Evolutionary conservation across 164 flowering plant species (phyloP).

Genomic region (Nymphaea colorata): DNA sequence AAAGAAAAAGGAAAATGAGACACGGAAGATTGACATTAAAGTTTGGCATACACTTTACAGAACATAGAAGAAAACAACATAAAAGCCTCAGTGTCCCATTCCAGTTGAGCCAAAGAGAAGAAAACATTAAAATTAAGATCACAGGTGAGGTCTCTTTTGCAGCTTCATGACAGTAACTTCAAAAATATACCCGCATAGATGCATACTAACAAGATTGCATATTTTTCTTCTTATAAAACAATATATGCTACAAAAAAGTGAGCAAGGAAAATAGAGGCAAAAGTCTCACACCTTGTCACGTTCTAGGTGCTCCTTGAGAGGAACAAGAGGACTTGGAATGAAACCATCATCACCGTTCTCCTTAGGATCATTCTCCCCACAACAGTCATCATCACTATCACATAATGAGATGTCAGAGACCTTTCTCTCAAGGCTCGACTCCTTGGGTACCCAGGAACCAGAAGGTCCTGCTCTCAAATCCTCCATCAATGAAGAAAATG

Average conservation of each 20-base stretch:
- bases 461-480: neutral
- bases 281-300: conserved; percentile 20
- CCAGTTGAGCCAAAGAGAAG: neutral
- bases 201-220: neutral
- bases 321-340: conserved; percentile 40
- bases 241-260: neutral
- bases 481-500: neutral
- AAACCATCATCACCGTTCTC: conserved; percentile 18
- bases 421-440: neutral
- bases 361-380: conserved; percentile 17
- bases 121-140: neutral
- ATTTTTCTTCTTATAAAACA: neutral
- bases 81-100: neutral
- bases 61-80: neutral
- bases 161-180: neutral
- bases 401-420: neutral
- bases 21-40: neutral
- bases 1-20: neutral
- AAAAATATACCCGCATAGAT: neutral
- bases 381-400: conserved; percentile 13
- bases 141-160: neutral
- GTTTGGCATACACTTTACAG: neutral
- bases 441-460: neutral
- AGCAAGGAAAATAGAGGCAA: neutral
- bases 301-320: conserved; percentile 50